A percentile compares a stretch with the other conserved stretches of the same genome.
phyloP scores from a whole-genome alignment of 148 eudicot genomes.

The Mesembryanthemum crystallinum region DNA sequence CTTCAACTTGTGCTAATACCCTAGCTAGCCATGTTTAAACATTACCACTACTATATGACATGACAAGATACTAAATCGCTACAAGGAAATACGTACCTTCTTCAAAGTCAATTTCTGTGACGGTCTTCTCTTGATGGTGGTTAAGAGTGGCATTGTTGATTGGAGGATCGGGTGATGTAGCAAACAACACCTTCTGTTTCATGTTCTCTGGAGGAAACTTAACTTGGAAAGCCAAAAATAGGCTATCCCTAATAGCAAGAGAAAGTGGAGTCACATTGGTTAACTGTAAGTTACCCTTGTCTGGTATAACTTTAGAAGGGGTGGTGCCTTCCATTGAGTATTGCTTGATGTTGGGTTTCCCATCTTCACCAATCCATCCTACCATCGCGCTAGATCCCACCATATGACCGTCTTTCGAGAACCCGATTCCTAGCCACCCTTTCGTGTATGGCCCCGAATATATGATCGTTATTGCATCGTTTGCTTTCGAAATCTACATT shows the following conservation, averaged over 20 bases:
- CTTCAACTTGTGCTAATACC: too few relatives aligned
- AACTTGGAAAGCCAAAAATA: conserved; percentile 18
- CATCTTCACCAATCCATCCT: conserved; percentile 18
- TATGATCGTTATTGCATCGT: conserved; percentile 6
- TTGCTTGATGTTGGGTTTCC: conserved; percentile 17
- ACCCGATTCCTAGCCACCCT: conserved; percentile 19
- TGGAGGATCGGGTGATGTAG: conserved; percentile 14
- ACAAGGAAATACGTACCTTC: too few relatives aligned
- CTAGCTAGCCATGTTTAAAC: too few relatives aligned
- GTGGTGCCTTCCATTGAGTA: conserved; percentile 2
- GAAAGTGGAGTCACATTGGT: conserved; percentile 8
- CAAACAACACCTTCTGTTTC: conserved; percentile 16
- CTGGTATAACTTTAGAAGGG: conserved; percentile 6
- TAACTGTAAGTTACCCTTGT: conserved; percentile 21
- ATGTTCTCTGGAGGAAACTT: conserved; percentile 7
- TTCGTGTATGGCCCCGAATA: conserved; percentile 5
- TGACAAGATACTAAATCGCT: too few relatives aligned
- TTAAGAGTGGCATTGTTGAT: not conserved
- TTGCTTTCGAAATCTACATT: not conserved
- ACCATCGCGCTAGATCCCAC: conserved; percentile 24
- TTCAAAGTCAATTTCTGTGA: conserved; percentile 17
- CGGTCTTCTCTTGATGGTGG: not conserved
- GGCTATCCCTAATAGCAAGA: not conserved
- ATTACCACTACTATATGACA: too few relatives aligned
- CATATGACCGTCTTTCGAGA: conserved; percentile 16